A percentile compares a stretch with the other conserved stretches of the same genome.
phyloP scores from a whole-genome alignment of 1,139 yeast genomes.

The Candida smagusa region DNA sequence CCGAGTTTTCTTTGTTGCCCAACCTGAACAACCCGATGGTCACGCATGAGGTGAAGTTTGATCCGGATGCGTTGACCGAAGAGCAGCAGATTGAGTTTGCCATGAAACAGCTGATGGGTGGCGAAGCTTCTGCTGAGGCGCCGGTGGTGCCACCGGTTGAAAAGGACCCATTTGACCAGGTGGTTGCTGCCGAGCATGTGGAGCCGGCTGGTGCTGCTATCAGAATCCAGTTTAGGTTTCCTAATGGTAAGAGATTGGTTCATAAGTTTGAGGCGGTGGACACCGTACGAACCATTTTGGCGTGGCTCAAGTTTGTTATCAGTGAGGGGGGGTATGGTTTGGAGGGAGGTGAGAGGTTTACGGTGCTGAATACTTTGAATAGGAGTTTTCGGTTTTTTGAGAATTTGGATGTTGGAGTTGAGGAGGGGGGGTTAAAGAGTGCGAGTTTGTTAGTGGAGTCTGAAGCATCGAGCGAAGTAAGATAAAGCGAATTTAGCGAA shows the following conservation, averaged over 20 bases:
- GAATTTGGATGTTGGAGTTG: slow-evolving; percentile 57
- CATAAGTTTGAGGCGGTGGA: slow-evolving; percentile 55
- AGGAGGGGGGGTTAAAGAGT: slow-evolving; percentile 74
- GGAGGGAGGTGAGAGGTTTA: slow-evolving; percentile 35
- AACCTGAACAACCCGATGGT: slow-evolving; percentile 68
- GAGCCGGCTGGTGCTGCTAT: slow-evolving; percentile 71
- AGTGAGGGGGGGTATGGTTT: slow-evolving; percentile 46
- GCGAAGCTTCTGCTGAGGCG: neutral
- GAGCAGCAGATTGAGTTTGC: slow-evolving; percentile 85
- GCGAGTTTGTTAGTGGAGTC: slow-evolving; percentile 74
- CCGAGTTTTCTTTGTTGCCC: slow-evolving; percentile 63
- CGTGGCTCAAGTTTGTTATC: slow-evolving; percentile 55
- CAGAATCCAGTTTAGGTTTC: slow-evolving; percentile 81
- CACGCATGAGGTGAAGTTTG: slow-evolving; percentile 49
- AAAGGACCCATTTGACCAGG: slow-evolving; percentile 34
- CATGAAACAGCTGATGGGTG: slow-evolving; percentile 56
- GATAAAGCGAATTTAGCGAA: too few relatives aligned
- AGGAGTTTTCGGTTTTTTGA: slow-evolving; percentile 65
- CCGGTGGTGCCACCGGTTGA: neutral
- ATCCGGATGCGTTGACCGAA: slow-evolving; percentile 66
- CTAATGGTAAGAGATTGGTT: slow-evolving; percentile 81
- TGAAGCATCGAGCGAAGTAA: slow-evolving; percentile 12
- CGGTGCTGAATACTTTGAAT: slow-evolving; percentile 59
- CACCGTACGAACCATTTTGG: slow-evolving; percentile 39
- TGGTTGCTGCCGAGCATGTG: slow-evolving; percentile 46